Evolutionary conservation across 495 filamentous ascomycete species (phyloP), one percentile per base, ranked within the genome.

Genomic region (Tricharina praecox): DNA sequence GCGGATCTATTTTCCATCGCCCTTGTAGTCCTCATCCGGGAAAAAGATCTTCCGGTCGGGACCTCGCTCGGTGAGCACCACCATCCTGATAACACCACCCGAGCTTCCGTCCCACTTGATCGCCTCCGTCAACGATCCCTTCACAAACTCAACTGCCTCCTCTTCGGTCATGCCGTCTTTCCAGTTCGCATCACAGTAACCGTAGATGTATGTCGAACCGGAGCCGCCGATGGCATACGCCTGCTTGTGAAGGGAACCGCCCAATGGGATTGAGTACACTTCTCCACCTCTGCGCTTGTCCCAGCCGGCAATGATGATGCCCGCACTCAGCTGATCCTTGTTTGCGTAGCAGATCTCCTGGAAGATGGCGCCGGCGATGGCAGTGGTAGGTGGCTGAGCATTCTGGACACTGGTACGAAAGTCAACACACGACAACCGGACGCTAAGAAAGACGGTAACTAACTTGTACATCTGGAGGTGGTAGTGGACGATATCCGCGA

Each of bases 61-160:
- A 20, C 58, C 58, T 42, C 42, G 71, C 61, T 67, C 66, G 46
- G 90, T 97, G 68, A 97, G 66, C 43, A 97, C 90, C 45, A 95
- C 92, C 81, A 97, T 77, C 51, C 90, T 77, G 61, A 97, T 97
- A 38, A 97, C 90, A 63, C 92, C 90, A 45, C 90, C 90, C 9
- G 92, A 96, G 69, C 87, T 94, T 35, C 90, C 88, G 63, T 97
- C 90, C 90, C 90, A 96, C 67, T 93, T 93, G 71, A 97, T 93
- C 11, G 90, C 90, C 68, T 97, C 87, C 58, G 75, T 70, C 63
- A 97, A 66, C 9, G 90, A 75, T 33, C 76, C 79, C 63, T 92
- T 93, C 55, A 97, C 92, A 53, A 96, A 97, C 23, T 77, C 65
- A 48, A 97, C 73, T n/a, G 90, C 92, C 50, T 93, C 85, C 34